These are phyloP conservation scores for Ballota nigra DNA, from an alignment of 257 asterid genomes.

Conservation along the genomic window DNA sequence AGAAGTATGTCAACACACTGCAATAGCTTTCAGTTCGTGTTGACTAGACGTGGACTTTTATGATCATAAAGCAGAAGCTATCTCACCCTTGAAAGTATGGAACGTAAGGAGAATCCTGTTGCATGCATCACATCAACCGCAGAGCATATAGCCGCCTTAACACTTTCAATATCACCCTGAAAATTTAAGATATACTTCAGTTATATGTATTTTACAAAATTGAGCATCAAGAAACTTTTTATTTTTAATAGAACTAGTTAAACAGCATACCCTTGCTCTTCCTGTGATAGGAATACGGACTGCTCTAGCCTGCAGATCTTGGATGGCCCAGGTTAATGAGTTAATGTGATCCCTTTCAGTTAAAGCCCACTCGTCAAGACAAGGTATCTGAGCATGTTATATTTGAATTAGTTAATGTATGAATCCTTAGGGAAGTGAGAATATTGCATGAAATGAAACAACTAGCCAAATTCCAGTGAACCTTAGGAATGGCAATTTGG, in stretches of 20 bases:
- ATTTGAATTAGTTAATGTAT: conserved; percentile 23
- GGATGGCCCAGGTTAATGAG: conserved; percentile 59
- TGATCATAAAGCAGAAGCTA: conserved; percentile 13
- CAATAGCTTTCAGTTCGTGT: background rate
- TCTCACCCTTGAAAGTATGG: conserved; percentile 61
- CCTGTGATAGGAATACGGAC: conserved; percentile 69
- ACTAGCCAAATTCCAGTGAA: conserved; percentile 6
- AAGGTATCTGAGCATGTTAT: conserved; percentile 53
- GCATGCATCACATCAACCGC: conserved; percentile 82
- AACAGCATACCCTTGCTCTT: conserved; percentile 73
- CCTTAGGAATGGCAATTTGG: background rate
- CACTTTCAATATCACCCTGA: conserved; percentile 75
- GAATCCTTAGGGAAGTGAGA: conserved; percentile 6
- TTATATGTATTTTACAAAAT: background rate
- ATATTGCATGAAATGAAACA: conserved; percentile 10
- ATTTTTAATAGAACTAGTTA: conserved; percentile 3
- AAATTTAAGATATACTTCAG: conserved; percentile 18
- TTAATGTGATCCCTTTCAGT: conserved; percentile 65
- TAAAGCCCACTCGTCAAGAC: conserved; percentile 75
- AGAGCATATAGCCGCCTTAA: conserved; percentile 77
- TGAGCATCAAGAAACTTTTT: conserved; percentile 16
- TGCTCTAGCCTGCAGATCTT: conserved; percentile 82
- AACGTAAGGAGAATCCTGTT: conserved; percentile 68
- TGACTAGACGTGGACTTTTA: background rate
- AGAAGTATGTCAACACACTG: background rate